Evolutionary conservation across 768 basidiomycete genomes (phyloP), one percentile per base, ranked within the genome.

Genomic region (Naganishia vaughanmartiniae): DNA sequence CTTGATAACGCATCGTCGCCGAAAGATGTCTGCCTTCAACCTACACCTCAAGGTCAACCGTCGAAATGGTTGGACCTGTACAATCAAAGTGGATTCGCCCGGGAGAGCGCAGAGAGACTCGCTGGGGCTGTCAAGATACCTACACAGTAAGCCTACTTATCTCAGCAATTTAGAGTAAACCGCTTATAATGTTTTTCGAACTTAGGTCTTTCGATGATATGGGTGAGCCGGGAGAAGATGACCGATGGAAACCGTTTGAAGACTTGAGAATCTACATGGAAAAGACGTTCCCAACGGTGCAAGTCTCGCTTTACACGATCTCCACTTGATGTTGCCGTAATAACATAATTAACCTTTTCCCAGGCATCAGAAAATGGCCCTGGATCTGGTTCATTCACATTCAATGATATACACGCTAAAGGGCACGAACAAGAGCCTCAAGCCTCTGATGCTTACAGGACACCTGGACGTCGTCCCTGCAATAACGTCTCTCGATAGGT

Each of bases 391-490:
- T 74, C 90, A 91, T 77, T 89, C 86, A 0, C 90, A 89, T 73
- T 90, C 87, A 0, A 83, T 91, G n/a, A 78, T 90, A 9, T 89
- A 87, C 76, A 85, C 87, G 36, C 91, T 90, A 89, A 82, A 84
- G 71, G 91, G 90, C 0, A 83, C 84, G 4, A 84, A 90, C 73
- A 71, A 77, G 21, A 80, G 82, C 1, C 82, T 90, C 14, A 89
- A 90, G 78, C 90, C 91, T 0, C 76, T 91, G 24, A 81, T 92
- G 14, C 81, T 79, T 57, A 51, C 34, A 1, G 71, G 67, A 30
- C 66, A 68, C 33, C 57, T 36, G 87, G 89, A 90, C 73, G 88
- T 89, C 4, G 89, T 89, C 5, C 89, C 89, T 11, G 89, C 89
- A 2, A 84, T 87, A 28, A 83, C 85, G 1, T 88, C 88, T 0